Percentiles rank a stretch among this genome's conserved stretches.
Evolutionary conservation across 2,329 filamentous ascomycete species (phyloP).

Genomic region (Alternaria novae-zelandiae): DNA sequence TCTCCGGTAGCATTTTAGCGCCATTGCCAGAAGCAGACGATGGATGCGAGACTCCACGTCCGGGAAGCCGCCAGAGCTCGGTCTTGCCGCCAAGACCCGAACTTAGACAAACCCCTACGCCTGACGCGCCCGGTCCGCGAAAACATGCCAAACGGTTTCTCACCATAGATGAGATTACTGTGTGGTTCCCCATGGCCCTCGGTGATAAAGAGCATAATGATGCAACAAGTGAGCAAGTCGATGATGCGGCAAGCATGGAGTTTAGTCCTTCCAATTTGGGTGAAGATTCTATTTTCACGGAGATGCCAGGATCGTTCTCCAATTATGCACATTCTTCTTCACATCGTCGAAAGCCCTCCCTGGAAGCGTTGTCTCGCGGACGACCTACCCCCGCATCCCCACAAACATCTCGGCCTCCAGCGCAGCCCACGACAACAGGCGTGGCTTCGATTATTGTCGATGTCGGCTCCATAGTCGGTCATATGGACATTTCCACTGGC

Average conservation of each 20-base stretch:
- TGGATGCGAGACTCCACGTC: slow-evolving; percentile 50
- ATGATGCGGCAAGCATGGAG: slow-evolving; percentile 23
- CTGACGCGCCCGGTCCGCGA: background rate
- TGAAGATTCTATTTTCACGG: slow-evolving; percentile 47
- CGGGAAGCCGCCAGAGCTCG: slow-evolving; percentile 39
- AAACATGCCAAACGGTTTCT: slow-evolving; percentile 43
- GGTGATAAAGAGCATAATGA: slow-evolving; percentile 13
- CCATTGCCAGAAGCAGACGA: slow-evolving; percentile 40
- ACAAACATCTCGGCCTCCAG: slow-evolving; percentile 3
- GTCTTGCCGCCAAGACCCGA: slow-evolving; percentile 18
- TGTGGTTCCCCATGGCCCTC: slow-evolving; percentile 47
- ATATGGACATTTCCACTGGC: slow-evolving; percentile 46
- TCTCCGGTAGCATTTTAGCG: slow-evolving; percentile 39
- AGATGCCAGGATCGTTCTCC: slow-evolving; percentile 57
- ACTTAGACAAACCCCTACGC: slow-evolving; percentile 4
- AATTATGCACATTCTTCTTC: slow-evolving; percentile 53
- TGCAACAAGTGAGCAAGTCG: slow-evolving; percentile 7
- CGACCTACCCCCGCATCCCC: slow-evolving; percentile 16
- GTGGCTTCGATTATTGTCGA: slow-evolving; percentile 35
- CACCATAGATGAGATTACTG: slow-evolving; percentile 45
- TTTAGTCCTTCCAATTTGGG: slow-evolving; percentile 40
- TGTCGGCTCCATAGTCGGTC: slow-evolving; percentile 41
- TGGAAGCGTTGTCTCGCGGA: slow-evolving; percentile 29
- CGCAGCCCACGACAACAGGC: slow-evolving; percentile 13
- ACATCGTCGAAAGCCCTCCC: slow-evolving; percentile 32